Evolutionary conservation across 257 asterid genomes (phyloP).

Genomic region (Solanum sitiens): DNA sequence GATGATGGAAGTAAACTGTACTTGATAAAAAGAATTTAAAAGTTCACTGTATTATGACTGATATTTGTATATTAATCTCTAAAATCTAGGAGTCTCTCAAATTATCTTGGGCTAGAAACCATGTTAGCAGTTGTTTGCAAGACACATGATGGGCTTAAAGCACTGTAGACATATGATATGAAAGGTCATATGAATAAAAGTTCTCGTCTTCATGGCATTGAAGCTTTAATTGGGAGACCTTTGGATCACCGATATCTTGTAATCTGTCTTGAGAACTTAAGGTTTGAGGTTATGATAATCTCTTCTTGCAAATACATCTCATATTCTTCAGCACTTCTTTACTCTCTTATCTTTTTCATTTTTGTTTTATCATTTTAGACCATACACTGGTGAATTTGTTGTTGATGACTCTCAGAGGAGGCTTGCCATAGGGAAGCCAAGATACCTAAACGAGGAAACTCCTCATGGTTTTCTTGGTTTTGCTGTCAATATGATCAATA

Average conservation of each 20-base stretch:
- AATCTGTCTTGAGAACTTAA: slow-evolving; percentile 57
- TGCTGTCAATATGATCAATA: no score
- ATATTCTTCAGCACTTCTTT: background rate
- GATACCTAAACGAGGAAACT: no score
- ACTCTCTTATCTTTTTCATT: background rate
- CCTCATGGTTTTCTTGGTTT: no score
- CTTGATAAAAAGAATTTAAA: background rate
- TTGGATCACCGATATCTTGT: slow-evolving; percentile 37
- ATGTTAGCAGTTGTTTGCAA: slow-evolving; percentile 82
- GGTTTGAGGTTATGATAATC: slow-evolving; percentile 27
- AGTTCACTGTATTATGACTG: background rate
- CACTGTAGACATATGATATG: slow-evolving; percentile 46
- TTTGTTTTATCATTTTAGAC: no score
- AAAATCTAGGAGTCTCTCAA: slow-evolving; percentile 46
- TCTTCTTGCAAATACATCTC: background rate
- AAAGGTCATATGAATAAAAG: slow-evolving; percentile 36
- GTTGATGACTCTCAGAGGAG: no score
- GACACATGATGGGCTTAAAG: slow-evolving; percentile 43
- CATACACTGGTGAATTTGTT: no score
- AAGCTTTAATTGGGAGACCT: background rate
- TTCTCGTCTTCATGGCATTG: slow-evolving; percentile 49
- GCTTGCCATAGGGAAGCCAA: no score
- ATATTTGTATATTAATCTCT: slow-evolving; percentile 10
- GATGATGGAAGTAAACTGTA: background rate
- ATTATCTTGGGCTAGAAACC: slow-evolving; percentile 62